phyloP scores from a whole-genome alignment of 768 basidiomycete genomes.

The Boletus vermiculosoides region DNA sequence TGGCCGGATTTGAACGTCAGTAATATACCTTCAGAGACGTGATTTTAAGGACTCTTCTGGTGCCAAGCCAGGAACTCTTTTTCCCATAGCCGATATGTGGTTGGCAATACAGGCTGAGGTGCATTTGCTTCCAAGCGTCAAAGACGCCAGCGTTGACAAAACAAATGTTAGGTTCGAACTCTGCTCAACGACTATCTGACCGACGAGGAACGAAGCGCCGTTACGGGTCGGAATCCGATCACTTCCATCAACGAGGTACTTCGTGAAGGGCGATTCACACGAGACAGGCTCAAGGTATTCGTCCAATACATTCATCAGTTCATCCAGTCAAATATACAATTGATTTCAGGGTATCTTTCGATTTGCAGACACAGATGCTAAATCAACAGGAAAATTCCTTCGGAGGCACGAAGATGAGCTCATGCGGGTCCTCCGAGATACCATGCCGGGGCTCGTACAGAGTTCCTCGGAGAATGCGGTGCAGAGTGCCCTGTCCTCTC shows the following conservation, averaged over 20 bases:
- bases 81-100: slow-evolving; percentile 88
- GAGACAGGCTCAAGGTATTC: slow-evolving; percentile 77
- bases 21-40: slow-evolving; percentile 55
- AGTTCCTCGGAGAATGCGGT: slow-evolving; percentile 60
- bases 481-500: slow-evolving; percentile 55
- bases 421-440: slow-evolving; percentile 77
- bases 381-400: slow-evolving; percentile 63
- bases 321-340: not conserved
- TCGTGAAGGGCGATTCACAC: slow-evolving; percentile 72
- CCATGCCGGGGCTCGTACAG: slow-evolving; percentile 91
- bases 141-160: slow-evolving; percentile 4
- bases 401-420: slow-evolving; percentile 82
- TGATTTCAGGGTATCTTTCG: slow-evolving; percentile 74
- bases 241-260: slow-evolving; percentile 93
- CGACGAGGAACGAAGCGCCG: slow-evolving; percentile 82
- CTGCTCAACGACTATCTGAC: slow-evolving; percentile 87
- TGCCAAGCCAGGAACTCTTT: slow-evolving; percentile 70
- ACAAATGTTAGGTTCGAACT: slow-evolving; percentile 62
- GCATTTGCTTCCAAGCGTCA: not conserved
- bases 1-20: not conserved
- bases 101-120: slow-evolving; percentile 88
- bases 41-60: slow-evolving; percentile 89
- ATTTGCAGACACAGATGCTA: slow-evolving; percentile 86
- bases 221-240: slow-evolving; percentile 82
- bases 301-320: not conserved